Evolutionary conservation across 768 basidiomycete genomes (phyloP), one percentile per base, ranked within the genome.

Genomic region (Serendipita vermifera): DNA sequence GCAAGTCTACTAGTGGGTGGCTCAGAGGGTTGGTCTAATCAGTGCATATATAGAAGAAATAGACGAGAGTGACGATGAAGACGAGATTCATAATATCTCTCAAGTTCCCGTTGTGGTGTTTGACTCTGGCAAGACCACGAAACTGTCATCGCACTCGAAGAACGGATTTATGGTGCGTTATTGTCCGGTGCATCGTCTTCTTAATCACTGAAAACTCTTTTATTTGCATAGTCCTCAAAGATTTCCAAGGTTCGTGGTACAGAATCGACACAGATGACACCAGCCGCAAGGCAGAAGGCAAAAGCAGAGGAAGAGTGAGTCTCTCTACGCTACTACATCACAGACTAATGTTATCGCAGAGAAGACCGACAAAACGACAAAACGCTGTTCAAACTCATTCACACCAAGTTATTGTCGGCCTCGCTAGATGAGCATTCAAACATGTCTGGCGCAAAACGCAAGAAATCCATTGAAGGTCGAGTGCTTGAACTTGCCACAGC

Each of bases 341-440:
- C n/a, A n/a, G n/a, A n/a, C 24, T 32, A 40, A 9, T 63, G 31
- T 11, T 43, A 20, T 17, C 54, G 11, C 38, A 91, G 89, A 48
- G 78, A 83, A 17, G 85, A 87, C 65, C 69, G 72, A 7, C 80
- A 85, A 60, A 90, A 91, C 55, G 88, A 91, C 64, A 82, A 80
- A 0, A 67, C 84, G 24, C 75, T 91, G 13, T 86, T 89, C 65
- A 81, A 79, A 54, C 72, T 91, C 3, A 76, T 91, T 14, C 88
- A 91, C 65, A 89, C 87, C 0, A 76, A 82, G 60, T 70, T 91
- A 3, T 71, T 91, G 4, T 84, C 88, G 6, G 86, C 84, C 7
- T 86, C 85, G 3, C 67, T 83, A 5, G 46, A 5, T 74, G 56
- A 81, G 63, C 69, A 76, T 2, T 71, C 87, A 15, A 65, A 81